A percentile compares a stretch with the other conserved stretches of the same genome.
Evolutionary conservation across 2,329 filamentous ascomycete species (phyloP).

Genomic region (Amylocarpus encephaloides): DNA sequence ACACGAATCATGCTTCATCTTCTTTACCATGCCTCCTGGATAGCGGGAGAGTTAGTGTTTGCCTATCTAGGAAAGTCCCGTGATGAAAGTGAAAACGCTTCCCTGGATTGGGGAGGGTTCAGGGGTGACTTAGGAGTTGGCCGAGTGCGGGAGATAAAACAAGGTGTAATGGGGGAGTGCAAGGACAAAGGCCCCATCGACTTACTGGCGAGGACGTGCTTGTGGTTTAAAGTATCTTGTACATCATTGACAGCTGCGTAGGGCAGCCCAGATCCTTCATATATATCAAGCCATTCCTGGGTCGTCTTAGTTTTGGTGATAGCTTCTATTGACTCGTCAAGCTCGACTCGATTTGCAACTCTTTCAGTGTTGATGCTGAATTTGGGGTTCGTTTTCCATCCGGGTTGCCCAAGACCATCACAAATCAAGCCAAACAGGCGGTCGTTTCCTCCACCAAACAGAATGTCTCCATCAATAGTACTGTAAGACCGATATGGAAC

Average conservation of each 20-base stretch:
- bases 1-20: conserved; percentile 76
- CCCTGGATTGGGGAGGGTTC: no score
- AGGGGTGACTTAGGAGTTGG: no score
- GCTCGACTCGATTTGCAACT: conserved; percentile 63
- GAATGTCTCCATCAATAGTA: conserved; percentile 63
- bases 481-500: conserved; percentile 88
- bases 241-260: conserved; percentile 95
- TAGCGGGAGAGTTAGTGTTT: no score
- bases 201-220: conserved; percentile 79
- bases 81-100: no score
- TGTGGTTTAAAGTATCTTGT: conserved; percentile 73
- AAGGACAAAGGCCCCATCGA: no score
- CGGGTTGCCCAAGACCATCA: conserved; percentile 48
- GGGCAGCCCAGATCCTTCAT: conserved; percentile 89
- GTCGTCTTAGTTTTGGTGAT: conserved; percentile 74
- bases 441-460: conserved; percentile 69
- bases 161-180: no score
- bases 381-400: conserved; percentile 54
- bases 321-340: conserved; percentile 74
- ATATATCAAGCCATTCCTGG: conserved; percentile 75
- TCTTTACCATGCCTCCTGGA: conserved; percentile 84
- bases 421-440: conserved; percentile 61
- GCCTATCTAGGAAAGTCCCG: no score
- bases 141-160: no score
- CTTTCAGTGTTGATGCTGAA: conserved; percentile 57